These are phyloP conservation scores for Oldenlandia corymbosa DNA, from an alignment of 257 asterid species.

Conservation along the genomic window DNA sequence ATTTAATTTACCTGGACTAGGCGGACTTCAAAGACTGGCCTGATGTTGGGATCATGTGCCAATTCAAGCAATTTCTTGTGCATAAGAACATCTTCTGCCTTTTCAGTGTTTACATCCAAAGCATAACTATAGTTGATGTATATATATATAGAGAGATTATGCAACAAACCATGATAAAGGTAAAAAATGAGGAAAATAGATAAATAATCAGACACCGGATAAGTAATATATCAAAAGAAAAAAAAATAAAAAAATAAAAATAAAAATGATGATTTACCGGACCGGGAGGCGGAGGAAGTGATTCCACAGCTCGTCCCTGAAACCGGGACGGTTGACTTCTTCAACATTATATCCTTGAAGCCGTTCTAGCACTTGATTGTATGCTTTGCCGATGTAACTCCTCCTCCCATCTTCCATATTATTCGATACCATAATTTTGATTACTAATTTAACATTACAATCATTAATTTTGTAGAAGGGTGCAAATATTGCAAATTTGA, in stretches of 20 bases:
- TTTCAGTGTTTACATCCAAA: slow-evolving; percentile 72
- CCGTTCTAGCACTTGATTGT: slow-evolving; percentile 57
- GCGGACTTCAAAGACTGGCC: slow-evolving; percentile 85
- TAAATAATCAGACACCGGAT: too few relatives aligned
- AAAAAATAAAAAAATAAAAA: neutral
- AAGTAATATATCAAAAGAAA: neutral
- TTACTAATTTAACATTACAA: too few relatives aligned
- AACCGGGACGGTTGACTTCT: slow-evolving; percentile 52
- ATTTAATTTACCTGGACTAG: slow-evolving; percentile 88
- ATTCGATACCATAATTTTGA: too few relatives aligned
- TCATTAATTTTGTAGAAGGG: too few relatives aligned
- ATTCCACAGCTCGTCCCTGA: slow-evolving; percentile 83
- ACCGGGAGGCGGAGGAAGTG: slow-evolving; percentile 68
- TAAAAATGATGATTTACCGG: slow-evolving; percentile 31
- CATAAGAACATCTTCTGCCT: slow-evolving; percentile 81
- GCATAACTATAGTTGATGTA: too few relatives aligned
- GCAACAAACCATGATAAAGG: neutral
- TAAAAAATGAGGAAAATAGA: neutral
- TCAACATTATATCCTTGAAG: slow-evolving; percentile 48
- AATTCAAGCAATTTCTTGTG: slow-evolving; percentile 72
- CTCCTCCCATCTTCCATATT: slow-evolving; percentile 86
- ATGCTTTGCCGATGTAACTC: slow-evolving; percentile 51
- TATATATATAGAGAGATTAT: slow-evolving; percentile 22
- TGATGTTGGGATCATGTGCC: slow-evolving; percentile 64
- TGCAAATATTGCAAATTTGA: too few relatives aligned